Conservation (phyloP, 768 basidiomycete species). For the Rhodotorula graminis region DNA sequence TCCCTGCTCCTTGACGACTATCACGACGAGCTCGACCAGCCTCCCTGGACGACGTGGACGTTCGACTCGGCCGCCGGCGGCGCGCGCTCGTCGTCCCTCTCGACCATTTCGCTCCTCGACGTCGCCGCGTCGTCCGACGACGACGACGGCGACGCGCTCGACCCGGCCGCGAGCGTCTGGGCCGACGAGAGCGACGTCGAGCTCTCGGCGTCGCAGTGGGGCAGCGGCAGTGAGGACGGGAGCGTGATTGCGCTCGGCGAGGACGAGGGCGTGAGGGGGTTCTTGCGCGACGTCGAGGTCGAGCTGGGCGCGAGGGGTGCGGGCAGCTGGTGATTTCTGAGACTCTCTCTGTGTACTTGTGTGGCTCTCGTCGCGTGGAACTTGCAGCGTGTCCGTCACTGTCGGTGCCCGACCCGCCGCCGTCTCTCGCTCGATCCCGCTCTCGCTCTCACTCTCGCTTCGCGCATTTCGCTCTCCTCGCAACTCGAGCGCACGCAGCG, state of each 20-base stretch:
- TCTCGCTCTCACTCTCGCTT: too few species aligned
- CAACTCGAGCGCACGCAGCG: too few species aligned
- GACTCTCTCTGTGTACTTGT: not conserved
- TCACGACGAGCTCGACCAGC: not conserved
- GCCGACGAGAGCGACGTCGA: not conserved
- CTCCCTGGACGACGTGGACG: not conserved
- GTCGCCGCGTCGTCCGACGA: not conserved
- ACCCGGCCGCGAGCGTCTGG: not conserved
- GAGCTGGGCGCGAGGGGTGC: conserved; percentile 1
- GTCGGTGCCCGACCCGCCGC: too few species aligned
- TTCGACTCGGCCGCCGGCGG: not conserved
- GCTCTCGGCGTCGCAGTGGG: not conserved
- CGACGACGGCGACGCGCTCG: not conserved
- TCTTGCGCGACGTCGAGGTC: conserved; percentile 23
- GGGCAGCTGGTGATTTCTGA: not conserved
- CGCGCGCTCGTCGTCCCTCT: not conserved
- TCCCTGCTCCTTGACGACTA: not conserved
- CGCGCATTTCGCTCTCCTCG: too few species aligned
- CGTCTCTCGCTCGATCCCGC: too few species aligned
- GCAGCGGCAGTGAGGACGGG: not conserved
- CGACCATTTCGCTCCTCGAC: not conserved
- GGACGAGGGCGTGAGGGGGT: conserved; percentile 21
- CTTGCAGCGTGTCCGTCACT: too few species aligned
- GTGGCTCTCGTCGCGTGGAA: too few species aligned
- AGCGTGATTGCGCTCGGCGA: not conserved